phyloP scores from a whole-genome alignment of 352 stramenopile species.

The Globisporangium okanoganense region DNA sequence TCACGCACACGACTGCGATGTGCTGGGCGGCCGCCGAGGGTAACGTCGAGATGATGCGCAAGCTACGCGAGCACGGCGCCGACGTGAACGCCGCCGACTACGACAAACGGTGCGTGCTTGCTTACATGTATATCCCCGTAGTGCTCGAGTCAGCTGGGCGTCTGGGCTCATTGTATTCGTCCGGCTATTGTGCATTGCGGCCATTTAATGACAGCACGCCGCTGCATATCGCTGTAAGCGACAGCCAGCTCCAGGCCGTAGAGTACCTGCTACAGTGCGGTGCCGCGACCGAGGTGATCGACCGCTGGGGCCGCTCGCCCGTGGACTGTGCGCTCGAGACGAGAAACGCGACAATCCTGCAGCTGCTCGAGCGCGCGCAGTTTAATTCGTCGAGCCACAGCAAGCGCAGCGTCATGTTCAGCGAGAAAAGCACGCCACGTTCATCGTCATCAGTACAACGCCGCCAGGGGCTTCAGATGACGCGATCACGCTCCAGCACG shows the following conservation, averaged over 20 bases:
- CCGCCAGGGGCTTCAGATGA: slow-evolving; percentile 14
- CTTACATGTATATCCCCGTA: background rate
- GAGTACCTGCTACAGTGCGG: slow-evolving; percentile 60
- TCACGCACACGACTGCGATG: slow-evolving; percentile 67
- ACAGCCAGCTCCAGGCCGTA: slow-evolving; percentile 51
- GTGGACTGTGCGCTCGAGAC: slow-evolving; percentile 64
- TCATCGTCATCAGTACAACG: background rate
- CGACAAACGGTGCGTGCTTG: slow-evolving; percentile 48
- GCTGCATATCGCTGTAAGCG: slow-evolving; percentile 72
- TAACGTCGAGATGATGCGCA: slow-evolving; percentile 56
- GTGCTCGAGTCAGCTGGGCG: background rate
- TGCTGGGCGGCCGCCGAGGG: slow-evolving; percentile 70
- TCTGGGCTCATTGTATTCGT: background rate
- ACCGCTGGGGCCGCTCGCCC: slow-evolving; percentile 69
- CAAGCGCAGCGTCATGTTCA: slow-evolving; percentile 19
- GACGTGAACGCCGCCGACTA: slow-evolving; percentile 78
- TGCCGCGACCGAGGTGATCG: slow-evolving; percentile 42
- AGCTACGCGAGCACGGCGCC: slow-evolving; percentile 48
- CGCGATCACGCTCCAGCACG: slow-evolving; percentile 25
- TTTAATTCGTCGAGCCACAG: slow-evolving; percentile 15
- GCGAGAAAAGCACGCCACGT: slow-evolving; percentile 5
- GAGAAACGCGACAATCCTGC: slow-evolving; percentile 40
- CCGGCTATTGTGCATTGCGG: background rate
- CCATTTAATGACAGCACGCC: slow-evolving; percentile 39
- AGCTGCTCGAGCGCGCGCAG: slow-evolving; percentile 39